Percentiles rank a stretch among this genome's conserved stretches.
Evolutionary conservation across 139 green algal genomes (phyloP).

Genomic region (Ettlia oleoabundans): DNA sequence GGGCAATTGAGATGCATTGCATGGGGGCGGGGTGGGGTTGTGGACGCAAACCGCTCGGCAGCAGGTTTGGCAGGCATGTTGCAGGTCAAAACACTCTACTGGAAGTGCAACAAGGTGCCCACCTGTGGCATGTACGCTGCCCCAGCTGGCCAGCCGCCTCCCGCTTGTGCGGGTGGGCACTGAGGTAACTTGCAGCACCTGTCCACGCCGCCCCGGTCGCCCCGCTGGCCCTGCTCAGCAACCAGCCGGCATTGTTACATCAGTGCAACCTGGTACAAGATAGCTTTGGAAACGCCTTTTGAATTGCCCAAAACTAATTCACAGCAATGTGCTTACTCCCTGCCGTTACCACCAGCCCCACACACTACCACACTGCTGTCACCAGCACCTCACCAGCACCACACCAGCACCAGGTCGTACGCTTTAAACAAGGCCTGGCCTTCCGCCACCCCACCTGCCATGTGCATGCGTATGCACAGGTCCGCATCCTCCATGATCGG

Average conservation of each 20-base stretch:
- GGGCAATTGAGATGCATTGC: no score
- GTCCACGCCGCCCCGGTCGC: neutral
- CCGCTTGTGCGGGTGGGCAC: slow-evolving; percentile 63
- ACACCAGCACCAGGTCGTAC: neutral
- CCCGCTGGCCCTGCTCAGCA: neutral
- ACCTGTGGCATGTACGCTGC: slow-evolving; percentile 53
- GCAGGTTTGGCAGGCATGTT: no score
- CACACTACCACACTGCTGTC: no score
- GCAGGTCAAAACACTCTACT: no score
- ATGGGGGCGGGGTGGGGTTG: no score
- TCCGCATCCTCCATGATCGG: slow-evolving; percentile 88
- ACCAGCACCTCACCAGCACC: no score
- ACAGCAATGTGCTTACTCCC: no score
- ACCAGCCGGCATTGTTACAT: neutral
- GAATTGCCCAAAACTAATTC: no score
- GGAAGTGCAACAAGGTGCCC: no score
- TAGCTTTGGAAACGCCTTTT: no score
- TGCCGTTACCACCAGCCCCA: no score
- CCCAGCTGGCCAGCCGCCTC: slow-evolving; percentile 66
- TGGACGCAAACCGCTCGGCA: no score
- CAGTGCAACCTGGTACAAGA: neutral
- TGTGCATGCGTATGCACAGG: slow-evolving; percentile 74
- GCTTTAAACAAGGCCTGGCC: neutral
- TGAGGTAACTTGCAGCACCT: slow-evolving; percentile 49
- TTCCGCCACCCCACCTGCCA: slow-evolving; percentile 34